Percentiles rank a stretch among this genome's conserved stretches.
Evolutionary conservation across 2,329 filamentous ascomycete species (phyloP).

Genomic region (Colletotrichum nymphaeae): DNA sequence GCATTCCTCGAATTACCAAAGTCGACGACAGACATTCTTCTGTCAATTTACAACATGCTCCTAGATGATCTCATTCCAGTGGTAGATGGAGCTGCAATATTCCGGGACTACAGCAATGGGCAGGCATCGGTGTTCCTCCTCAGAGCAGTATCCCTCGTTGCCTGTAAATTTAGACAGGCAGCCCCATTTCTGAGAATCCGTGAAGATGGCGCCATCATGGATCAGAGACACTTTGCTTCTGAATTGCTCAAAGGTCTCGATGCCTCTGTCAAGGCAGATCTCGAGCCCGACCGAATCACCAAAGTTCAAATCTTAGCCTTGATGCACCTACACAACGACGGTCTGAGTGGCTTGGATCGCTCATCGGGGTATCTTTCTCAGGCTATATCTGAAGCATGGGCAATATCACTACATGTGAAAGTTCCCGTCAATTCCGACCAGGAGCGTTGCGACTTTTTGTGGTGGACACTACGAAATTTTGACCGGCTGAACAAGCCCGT

Average conservation of each 20-base stretch:
- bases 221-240: slow-evolving; percentile 36
- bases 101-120: slow-evolving; percentile 38
- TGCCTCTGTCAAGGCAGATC: slow-evolving; percentile 40
- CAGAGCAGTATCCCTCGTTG: slow-evolving; percentile 40
- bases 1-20: slow-evolving; percentile 33
- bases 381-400: slow-evolving; percentile 42
- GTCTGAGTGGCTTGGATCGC: slow-evolving; percentile 38
- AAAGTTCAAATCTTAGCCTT: slow-evolving; percentile 41
- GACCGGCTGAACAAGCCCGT: slow-evolving; percentile 39
- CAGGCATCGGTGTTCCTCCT: slow-evolving; percentile 38
- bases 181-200: slow-evolving; percentile 37
- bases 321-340: slow-evolving; percentile 42
- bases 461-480: slow-evolving; percentile 38
- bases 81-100: slow-evolving; percentile 30
- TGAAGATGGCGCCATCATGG: slow-evolving; percentile 31
- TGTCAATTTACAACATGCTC: slow-evolving; percentile 34
- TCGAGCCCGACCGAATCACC: slow-evolving; percentile 39
- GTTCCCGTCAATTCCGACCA: slow-evolving; percentile 36
- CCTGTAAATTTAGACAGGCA: slow-evolving; percentile 41
- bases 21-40: slow-evolving; percentile 33
- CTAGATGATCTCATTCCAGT: slow-evolving; percentile 37
- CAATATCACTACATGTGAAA: slow-evolving; percentile 38
- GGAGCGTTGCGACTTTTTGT: slow-evolving; percentile 33
- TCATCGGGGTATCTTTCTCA: slow-evolving; percentile 39
- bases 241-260: slow-evolving; percentile 38